These are phyloP conservation scores for Candida glaebosa DNA, from an alignment of 805 yeast genomes.

Conservation along the genomic window DNA sequence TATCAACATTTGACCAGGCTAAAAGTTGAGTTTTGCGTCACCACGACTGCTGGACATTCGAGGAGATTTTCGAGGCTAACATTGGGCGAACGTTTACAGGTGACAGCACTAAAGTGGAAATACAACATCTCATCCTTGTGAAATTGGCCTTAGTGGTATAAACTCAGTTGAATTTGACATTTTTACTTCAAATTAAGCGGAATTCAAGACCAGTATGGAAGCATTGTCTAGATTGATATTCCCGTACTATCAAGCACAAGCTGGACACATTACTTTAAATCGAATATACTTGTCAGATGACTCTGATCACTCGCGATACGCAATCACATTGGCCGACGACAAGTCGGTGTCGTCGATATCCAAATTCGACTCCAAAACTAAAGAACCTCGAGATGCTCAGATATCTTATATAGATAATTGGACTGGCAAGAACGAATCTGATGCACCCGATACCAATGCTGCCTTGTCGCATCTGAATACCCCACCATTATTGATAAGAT, in stretches of 20 bases:
- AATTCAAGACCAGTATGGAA: not conserved
- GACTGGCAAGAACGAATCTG: not conserved
- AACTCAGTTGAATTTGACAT: too few species aligned
- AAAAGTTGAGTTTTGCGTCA: too few species aligned
- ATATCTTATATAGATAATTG: conserved; percentile 26
- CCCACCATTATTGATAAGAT: conserved; percentile 28
- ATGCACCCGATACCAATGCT: conserved; percentile 1
- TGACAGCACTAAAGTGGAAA: too few species aligned
- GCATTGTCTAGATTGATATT: conserved; percentile 19
- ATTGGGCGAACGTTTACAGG: too few species aligned
- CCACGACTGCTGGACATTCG: too few species aligned
- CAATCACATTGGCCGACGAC: conserved; percentile 17
- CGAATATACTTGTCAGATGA: conserved; percentile 25
- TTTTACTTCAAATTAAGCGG: not conserved
- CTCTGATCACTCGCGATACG: conserved; percentile 19
- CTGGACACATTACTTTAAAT: conserved; percentile 16
- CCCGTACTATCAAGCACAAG: conserved; percentile 20
- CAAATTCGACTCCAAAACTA: conserved; percentile 14
- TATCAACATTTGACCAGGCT: too few species aligned
- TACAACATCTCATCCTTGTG: too few species aligned
- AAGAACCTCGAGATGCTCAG: conserved; percentile 12
- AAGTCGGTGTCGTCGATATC: conserved; percentile 18
- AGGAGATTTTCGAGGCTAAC: too few species aligned
- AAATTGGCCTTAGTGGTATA: too few species aligned
- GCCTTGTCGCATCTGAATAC: not conserved